phyloP scores from a whole-genome alignment of 306 rosid genomes.

The Hippophae gyantsensis region DNA sequence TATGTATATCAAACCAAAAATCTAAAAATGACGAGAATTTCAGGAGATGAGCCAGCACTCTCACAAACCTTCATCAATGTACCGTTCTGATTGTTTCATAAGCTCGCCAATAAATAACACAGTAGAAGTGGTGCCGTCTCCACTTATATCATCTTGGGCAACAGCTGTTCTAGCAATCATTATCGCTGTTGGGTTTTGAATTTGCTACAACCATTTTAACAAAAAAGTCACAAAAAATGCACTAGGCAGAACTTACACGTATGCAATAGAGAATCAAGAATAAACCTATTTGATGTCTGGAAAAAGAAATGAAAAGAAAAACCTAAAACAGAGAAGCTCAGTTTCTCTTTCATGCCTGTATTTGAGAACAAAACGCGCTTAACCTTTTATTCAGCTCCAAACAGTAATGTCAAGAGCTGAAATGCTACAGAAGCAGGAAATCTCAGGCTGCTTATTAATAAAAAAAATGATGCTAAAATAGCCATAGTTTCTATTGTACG shows the following conservation, averaged over 20 bases:
- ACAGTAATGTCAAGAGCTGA: too few relatives aligned
- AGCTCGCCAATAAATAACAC: conserved; percentile 94
- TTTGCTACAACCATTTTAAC: conserved; percentile 52
- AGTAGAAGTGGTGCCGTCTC: conserved; percentile 96
- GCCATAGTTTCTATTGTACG: not conserved
- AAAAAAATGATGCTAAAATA: not conserved
- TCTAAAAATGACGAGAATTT: too few relatives aligned
- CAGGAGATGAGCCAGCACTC: not conserved
- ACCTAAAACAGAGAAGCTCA: not conserved
- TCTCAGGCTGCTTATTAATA: not conserved
- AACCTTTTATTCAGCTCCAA: too few relatives aligned
- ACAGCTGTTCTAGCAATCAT: conserved; percentile 98
- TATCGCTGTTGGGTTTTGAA: conserved; percentile 91
- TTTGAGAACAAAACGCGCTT: too few relatives aligned
- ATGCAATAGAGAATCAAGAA: not conserved
- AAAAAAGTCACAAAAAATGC: not conserved
- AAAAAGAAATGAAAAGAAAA: not conserved
- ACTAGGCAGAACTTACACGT: too few relatives aligned
- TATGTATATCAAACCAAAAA: too few relatives aligned
- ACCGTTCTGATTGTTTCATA: conserved; percentile 91
- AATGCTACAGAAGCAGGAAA: too few relatives aligned
- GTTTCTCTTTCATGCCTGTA: too few relatives aligned
- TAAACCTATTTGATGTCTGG: not conserved
- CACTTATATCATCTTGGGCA: conserved; percentile 91
- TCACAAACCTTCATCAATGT: conserved; percentile 71